phyloP scores from a whole-genome alignment of 352 stramenopile genomes.

The Pythium utonaiense region DNA sequence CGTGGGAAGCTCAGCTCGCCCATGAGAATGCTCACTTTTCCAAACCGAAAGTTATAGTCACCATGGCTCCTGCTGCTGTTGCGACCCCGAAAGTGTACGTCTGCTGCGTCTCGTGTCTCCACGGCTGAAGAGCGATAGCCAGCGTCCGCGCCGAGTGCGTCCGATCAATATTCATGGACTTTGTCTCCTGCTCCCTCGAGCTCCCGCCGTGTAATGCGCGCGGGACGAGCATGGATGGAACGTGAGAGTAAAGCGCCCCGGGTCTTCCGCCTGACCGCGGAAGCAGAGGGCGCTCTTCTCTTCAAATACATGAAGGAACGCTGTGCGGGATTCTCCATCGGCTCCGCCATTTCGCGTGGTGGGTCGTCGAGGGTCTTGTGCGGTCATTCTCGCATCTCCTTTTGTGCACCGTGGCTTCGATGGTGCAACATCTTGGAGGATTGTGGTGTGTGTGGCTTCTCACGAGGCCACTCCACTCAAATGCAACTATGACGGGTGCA shows the following conservation, averaged over 20 bases:
- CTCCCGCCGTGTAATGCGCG: slow-evolving; percentile 4
- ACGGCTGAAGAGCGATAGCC: slow-evolving; percentile 5
- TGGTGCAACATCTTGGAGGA: slow-evolving; percentile 74
- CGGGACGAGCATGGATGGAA: slow-evolving; percentile 54
- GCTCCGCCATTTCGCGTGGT: too few relatives aligned
- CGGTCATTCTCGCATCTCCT: slow-evolving; percentile 55
- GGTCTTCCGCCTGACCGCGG: not conserved
- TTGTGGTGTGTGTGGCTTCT: slow-evolving; percentile 69
- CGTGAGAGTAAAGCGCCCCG: slow-evolving; percentile 76
- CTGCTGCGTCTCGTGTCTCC: slow-evolving; percentile 2
- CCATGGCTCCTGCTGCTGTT: slow-evolving; percentile 66
- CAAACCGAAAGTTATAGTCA: slow-evolving; percentile 84
- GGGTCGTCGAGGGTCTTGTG: not conserved
- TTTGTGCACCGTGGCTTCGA: slow-evolving; percentile 42
- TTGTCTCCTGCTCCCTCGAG: slow-evolving; percentile 22
- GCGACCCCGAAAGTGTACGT: slow-evolving; percentile 71
- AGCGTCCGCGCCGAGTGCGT: not conserved
- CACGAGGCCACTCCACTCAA: slow-evolving; percentile 73
- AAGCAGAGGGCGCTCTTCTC: slow-evolving; percentile 53
- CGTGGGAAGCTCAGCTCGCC: not conserved
- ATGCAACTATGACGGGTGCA: slow-evolving; percentile 86
- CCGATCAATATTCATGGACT: slow-evolving; percentile 25
- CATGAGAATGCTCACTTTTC: slow-evolving; percentile 57
- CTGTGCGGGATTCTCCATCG: not conserved
- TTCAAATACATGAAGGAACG: slow-evolving; percentile 78